Evolutionary conservation across 1,284 basidiomycete genomes (phyloP).

Genomic region (Neonothopanus nambi): DNA sequence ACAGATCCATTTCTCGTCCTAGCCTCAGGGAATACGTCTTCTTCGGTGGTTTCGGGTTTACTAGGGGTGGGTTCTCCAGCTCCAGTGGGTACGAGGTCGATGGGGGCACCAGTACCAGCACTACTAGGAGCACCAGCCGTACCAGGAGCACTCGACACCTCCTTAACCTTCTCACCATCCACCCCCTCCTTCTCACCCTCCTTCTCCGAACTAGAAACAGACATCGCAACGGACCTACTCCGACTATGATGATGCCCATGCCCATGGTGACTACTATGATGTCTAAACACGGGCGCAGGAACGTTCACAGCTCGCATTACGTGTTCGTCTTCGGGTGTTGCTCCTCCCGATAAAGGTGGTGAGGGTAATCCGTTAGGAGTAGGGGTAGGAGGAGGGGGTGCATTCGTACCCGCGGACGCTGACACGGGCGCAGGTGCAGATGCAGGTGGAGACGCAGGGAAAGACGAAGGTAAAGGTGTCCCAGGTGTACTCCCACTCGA

Average conservation of each 20-base stretch:
- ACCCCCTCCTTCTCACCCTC: too few relatives aligned
- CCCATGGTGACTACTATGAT: conserved; percentile 18
- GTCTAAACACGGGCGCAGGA: conserved; percentile 30
- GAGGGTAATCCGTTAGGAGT: too few relatives aligned
- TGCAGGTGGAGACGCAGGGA: too few relatives aligned
- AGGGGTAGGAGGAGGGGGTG: too few relatives aligned
- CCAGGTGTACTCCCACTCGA: not conserved
- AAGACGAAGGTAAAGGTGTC: not conserved
- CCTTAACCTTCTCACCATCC: conserved; percentile 29
- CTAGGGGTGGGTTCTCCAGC: not conserved
- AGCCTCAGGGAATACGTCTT: conserved; percentile 22
- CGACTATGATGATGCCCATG: conserved; percentile 24
- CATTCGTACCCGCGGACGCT: too few relatives aligned
- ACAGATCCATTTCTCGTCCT: not conserved
- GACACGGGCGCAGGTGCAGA: too few relatives aligned
- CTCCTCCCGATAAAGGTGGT: too few relatives aligned
- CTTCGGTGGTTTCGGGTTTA: conserved; percentile 27
- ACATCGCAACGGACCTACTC: conserved; percentile 8
- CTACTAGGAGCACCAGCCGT: too few relatives aligned
- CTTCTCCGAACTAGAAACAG: not conserved
- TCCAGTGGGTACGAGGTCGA: conserved; percentile 1
- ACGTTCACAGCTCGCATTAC: conserved; percentile 34
- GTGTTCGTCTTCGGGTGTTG: conserved; percentile 35
- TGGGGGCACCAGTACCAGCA: not conserved
- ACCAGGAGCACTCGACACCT: too few relatives aligned